Percentiles rank a stretch among this genome's conserved stretches.
These are phyloP conservation scores for Multifurca ochricompacta DNA, from an alignment of 768 basidiomycete genomes.

Conservation along the genomic window DNA sequence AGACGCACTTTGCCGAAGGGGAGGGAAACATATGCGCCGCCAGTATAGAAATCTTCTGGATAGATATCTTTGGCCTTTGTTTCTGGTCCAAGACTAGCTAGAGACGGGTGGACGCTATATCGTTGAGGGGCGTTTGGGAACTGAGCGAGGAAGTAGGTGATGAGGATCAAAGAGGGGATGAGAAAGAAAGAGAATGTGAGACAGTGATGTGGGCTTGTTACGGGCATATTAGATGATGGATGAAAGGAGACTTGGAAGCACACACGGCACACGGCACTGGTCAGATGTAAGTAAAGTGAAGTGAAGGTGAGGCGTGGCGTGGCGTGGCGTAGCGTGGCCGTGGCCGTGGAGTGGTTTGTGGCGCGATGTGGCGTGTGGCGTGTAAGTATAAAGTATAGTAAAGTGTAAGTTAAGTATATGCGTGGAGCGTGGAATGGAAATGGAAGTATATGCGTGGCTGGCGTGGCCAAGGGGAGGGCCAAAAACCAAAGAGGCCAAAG, in stretches of 20 bases:
- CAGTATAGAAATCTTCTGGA: constrained; percentile 57
- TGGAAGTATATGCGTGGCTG: too few species aligned
- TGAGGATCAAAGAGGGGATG: constrained; percentile 52
- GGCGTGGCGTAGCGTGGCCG: not conserved
- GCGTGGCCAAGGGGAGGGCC: too few species aligned
- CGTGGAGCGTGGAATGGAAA: too few species aligned
- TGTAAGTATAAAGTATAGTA: too few species aligned
- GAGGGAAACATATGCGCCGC: constrained; percentile 55
- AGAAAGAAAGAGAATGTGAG: constrained; percentile 50
- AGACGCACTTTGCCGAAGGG: constrained; percentile 55
- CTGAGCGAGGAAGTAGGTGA: constrained; percentile 52
- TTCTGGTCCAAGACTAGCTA: constrained; percentile 49
- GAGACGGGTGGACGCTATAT: constrained; percentile 44
- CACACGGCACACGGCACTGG: too few species aligned
- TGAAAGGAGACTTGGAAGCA: too few species aligned
- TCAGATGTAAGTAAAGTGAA: not conserved
- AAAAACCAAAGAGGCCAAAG: too few species aligned
- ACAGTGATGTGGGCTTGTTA: constrained; percentile 27
- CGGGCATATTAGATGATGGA: constrained; percentile 22
- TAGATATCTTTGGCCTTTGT: constrained; percentile 63
- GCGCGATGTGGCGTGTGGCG: too few species aligned
- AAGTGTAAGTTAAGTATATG: too few species aligned
- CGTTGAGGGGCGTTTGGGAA: constrained; percentile 56
- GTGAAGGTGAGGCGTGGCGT: not conserved
- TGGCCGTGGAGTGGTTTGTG: not conserved